Evolutionary conservation across 1,139 yeast genomes (phyloP), one percentile per base, ranked within the genome.

Genomic region (Yamadazyma dushanensis): DNA sequence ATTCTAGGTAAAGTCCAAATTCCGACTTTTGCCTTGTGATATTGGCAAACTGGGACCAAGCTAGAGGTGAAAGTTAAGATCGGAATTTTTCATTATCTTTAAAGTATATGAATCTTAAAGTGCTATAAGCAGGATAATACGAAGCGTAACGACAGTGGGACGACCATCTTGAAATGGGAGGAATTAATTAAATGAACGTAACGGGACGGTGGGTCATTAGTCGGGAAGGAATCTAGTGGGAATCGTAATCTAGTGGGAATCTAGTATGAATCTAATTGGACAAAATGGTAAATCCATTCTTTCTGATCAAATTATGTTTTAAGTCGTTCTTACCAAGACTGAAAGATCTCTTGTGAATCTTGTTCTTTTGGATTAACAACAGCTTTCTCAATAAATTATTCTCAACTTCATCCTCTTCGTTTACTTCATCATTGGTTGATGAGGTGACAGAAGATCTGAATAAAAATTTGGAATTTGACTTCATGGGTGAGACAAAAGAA

Each of bases 251-350:
- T 7, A 19, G 22, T 19, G 22, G 7, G 22, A n/a, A n/a, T n/a
- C n/a, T n/a, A n/a, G n/a, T n/a, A n/a, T n/a, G n/a, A n/a, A 7
- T 23, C 32, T 30, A 42, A 21, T 34, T 40, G 13, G 46, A 34
- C 31, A 42, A 36, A 13, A 47, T 44, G 9, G 50, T 44, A 31
- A 47, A 47, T 6, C 38, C 46, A 45, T 58, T 63, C 47, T 66
- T 67, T 35, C 52, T 57, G 23, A 69, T 61, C 36, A 69, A 56
- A 28, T 49, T 50, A 33, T 54, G 50, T 45, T 68, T 69, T 29
- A 65, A 50, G 29, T 59, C 66, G 45, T 69, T 69, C 34, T 57
- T 62, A 3, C 73, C 74, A 26, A 66, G 66, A 16, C 73, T 66
- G 45, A 60, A 46, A 9, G 73, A 60, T 38, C 74, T 53, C 33